Percentiles rank a stretch among this genome's conserved stretches.
These are phyloP conservation scores for Auxenochlorella protothecoides DNA, from an alignment of 139 green algal species.

Conservation along the genomic window DNA sequence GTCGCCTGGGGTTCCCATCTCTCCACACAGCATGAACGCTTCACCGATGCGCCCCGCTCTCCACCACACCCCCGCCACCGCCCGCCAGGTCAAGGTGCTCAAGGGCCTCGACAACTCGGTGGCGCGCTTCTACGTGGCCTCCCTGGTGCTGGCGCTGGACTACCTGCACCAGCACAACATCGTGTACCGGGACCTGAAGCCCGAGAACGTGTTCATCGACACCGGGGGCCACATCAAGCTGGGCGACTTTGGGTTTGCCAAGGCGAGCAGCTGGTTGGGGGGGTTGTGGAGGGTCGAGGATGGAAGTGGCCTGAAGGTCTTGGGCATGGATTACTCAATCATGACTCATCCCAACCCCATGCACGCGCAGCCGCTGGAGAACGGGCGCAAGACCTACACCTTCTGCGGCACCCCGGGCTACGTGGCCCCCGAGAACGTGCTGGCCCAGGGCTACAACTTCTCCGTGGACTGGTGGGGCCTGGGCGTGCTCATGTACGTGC, in stretches of 20 bases:
- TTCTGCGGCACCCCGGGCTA: slow-evolving; percentile 97
- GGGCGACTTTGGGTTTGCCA: slow-evolving; percentile 96
- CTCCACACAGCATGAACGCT: no score
- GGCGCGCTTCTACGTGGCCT: slow-evolving; percentile 82
- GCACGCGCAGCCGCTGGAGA: slow-evolving; percentile 53
- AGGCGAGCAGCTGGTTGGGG: slow-evolving; percentile 26
- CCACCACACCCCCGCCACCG: neutral
- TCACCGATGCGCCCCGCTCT: no score
- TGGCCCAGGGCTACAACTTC: slow-evolving; percentile 86
- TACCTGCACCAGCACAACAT: slow-evolving; percentile 90
- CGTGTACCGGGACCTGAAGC: slow-evolving; percentile 94
- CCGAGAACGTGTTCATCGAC: slow-evolving; percentile 96
- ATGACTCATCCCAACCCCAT: no score
- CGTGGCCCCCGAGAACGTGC: slow-evolving; percentile 91
- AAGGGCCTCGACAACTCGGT: slow-evolving; percentile 75
- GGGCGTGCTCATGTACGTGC: slow-evolving; percentile 88
- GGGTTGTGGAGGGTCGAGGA: no score
- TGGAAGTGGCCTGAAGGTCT: no score
- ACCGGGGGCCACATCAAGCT: slow-evolving; percentile 80
- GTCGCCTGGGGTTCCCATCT: no score
- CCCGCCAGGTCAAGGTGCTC: slow-evolving; percentile 43
- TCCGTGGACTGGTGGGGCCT: slow-evolving; percentile 93
- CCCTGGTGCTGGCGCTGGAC: slow-evolving; percentile 82
- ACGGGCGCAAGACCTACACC: slow-evolving; percentile 80
- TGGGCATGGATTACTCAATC: no score